Conservation (phyloP, 352 stramenopile genomes). For the Phytophthora megakarya region DNA sequence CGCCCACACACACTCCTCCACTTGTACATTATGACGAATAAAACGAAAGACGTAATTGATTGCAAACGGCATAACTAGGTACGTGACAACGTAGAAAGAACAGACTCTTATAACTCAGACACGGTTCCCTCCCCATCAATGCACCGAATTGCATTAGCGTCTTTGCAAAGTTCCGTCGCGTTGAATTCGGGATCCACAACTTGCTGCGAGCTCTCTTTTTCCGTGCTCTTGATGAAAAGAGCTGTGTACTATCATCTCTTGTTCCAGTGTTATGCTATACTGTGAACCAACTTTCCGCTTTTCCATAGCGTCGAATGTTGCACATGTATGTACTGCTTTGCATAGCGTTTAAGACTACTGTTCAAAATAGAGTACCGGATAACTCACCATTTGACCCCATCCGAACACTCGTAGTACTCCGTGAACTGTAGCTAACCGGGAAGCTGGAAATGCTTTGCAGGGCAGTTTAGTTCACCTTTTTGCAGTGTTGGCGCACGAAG, state of each 20-base stretch:
- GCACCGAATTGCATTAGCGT: neutral
- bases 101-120: neutral
- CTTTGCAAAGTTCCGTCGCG: neutral
- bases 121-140: neutral
- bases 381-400: no score
- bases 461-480: no score
- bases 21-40: neutral
- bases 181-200: neutral
- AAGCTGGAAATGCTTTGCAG: no score
- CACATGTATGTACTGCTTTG: no score
- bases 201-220: neutral
- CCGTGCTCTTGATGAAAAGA: neutral
- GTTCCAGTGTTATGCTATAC: neutral
- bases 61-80: neutral
- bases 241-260: neutral
- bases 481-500: constrained; percentile 18
- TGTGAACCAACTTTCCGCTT: no score
- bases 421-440: no score
- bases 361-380: no score
- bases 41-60: constrained; percentile 1
- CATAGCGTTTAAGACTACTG: no score
- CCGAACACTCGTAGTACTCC: no score
- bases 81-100: neutral
- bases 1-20: no score
- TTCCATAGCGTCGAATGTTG: no score